Conservation (phyloP, 2,329 filamentous ascomycete species). For the Nannizzia gypsea region DNA sequence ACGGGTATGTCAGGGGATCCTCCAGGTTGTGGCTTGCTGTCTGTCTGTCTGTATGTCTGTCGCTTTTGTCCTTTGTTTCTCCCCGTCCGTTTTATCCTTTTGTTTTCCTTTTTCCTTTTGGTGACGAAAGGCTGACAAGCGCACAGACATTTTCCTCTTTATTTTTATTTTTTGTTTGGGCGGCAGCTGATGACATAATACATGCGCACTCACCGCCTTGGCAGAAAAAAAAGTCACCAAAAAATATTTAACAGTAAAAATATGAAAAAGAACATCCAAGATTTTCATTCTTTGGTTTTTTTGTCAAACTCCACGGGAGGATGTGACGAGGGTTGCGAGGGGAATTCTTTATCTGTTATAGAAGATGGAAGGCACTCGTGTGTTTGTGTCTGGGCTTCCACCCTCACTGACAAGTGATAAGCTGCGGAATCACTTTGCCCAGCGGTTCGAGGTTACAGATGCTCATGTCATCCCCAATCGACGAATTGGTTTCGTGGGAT, state of each 20-base stretch:
- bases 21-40: not conserved
- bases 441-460: slow-evolving; percentile 70
- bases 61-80: not conserved
- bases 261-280: not conserved
- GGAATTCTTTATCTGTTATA: slow-evolving; percentile 10
- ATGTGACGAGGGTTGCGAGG: not conserved
- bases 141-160: not conserved
- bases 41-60: too few relatives aligned
- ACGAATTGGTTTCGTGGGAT: slow-evolving; percentile 91
- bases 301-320: not conserved
- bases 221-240: not conserved
- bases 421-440: slow-evolving; percentile 78
- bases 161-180: too few relatives aligned
- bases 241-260: not conserved
- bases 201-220: slow-evolving; percentile 19
- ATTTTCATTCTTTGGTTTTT: not conserved
- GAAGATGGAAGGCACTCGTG: slow-evolving; percentile 61
- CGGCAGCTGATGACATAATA: slow-evolving; percentile 2
- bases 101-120: not conserved
- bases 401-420: slow-evolving; percentile 74
- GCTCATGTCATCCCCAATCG: slow-evolving; percentile 81
- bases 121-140: not conserved
- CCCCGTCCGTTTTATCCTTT: not conserved
- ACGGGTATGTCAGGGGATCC: not conserved
- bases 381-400: slow-evolving; percentile 62